phyloP scores from a whole-genome alignment of 495 filamentous ascomycete genomes.

The Aspergillus haitiensis region DNA sequence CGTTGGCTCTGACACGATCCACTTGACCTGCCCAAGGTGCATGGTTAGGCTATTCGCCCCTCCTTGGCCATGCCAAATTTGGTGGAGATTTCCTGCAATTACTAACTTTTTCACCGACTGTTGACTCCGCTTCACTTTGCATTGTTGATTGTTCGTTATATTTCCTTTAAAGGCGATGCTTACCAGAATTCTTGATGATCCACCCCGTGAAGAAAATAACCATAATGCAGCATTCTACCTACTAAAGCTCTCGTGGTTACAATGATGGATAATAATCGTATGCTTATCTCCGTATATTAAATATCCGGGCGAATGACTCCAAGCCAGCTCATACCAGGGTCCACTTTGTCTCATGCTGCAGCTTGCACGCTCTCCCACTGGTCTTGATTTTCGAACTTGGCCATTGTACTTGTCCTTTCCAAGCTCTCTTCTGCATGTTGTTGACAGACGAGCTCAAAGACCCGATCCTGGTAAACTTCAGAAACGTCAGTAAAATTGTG shows the following conservation, averaged over 20 bases:
- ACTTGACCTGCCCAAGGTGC: not conserved
- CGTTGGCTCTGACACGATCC: not conserved
- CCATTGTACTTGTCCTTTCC: conserved; percentile 11
- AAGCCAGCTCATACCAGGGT: not conserved
- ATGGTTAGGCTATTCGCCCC: conserved; percentile 1
- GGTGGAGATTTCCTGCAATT: conserved; percentile 20
- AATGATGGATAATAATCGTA: too few species aligned
- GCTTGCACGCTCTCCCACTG: conserved; percentile 23
- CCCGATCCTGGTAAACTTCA: conserved; percentile 55
- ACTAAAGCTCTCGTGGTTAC: too few species aligned
- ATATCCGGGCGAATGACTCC: too few species aligned
- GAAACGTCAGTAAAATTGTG: not conserved
- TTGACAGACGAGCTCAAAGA: conserved; percentile 53
- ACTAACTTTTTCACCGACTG: too few species aligned
- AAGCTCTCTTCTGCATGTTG: conserved; percentile 45
- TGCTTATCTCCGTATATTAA: not conserved
- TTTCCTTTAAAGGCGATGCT: not conserved
- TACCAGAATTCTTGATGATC: not conserved
- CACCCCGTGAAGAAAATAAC: not conserved
- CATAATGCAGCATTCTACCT: too few species aligned
- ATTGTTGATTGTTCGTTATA: not conserved
- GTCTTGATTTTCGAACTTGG: conserved; percentile 17
- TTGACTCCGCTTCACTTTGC: not conserved
- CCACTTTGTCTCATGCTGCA: conserved; percentile 25
- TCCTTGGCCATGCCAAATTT: conserved; percentile 18